Percentiles rank a stretch among this genome's conserved stretches.
phyloP scores from a whole-genome alignment of 2,329 filamentous ascomycete genomes.

The Ophiostoma quercus region DNA sequence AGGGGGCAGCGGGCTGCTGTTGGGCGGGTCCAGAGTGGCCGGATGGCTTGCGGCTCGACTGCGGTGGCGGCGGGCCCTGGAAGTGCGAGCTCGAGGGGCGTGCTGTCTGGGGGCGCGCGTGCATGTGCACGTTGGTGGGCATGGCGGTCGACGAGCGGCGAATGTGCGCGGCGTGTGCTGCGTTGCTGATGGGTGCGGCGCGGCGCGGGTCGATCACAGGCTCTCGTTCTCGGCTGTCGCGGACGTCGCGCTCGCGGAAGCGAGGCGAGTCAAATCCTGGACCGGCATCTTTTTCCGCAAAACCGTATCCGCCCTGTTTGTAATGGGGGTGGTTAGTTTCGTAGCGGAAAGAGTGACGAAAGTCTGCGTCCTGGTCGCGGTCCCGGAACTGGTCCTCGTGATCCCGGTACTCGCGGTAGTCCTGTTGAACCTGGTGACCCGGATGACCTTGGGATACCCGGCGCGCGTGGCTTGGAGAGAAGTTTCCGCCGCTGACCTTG shows the following conservation, averaged over 20 bases:
- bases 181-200: slow-evolving; percentile 27
- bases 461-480: slow-evolving; percentile 16
- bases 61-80: slow-evolving; percentile 35
- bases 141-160: slow-evolving; percentile 26
- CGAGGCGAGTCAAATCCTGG: slow-evolving; percentile 41
- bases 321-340: slow-evolving; percentile 53
- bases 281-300: slow-evolving; percentile 35
- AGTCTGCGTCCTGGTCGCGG: background rate
- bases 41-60: slow-evolving; percentile 20
- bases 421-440: background rate
- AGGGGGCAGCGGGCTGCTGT: slow-evolving; percentile 26
- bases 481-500: slow-evolving; percentile 27
- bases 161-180: slow-evolving; percentile 31
- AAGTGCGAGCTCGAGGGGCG: slow-evolving; percentile 42
- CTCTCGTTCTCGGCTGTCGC: slow-evolving; percentile 9
- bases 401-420: slow-evolving; percentile 10
- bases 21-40: slow-evolving; percentile 26
- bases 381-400: background rate
- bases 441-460: slow-evolving; percentile 14
- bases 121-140: slow-evolving; percentile 30
- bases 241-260: slow-evolving; percentile 32
- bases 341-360: slow-evolving; percentile 40
- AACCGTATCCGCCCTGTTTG: slow-evolving; percentile 44
- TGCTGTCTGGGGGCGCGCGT: slow-evolving; percentile 50
- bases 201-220: slow-evolving; percentile 34